Percentiles rank a stretch among this genome's conserved stretches.
Conservation (phyloP, 495 filamentous ascomycete species). For the Aspergillus baeticus region DNA sequence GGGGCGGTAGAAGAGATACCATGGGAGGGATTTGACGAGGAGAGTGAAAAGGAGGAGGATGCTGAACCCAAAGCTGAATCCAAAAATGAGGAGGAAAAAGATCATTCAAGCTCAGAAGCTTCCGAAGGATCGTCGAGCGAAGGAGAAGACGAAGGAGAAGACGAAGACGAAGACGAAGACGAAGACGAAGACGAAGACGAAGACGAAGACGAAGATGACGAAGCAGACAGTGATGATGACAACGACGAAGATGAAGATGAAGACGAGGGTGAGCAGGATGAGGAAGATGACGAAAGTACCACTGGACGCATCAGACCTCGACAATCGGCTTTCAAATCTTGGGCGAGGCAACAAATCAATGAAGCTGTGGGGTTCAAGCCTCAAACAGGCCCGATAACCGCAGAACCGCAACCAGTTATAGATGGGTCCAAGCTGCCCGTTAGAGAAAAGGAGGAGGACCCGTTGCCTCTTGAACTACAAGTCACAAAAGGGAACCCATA, state of each 20-base stretch:
- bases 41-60: constrained; percentile 22
- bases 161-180: constrained; percentile 22
- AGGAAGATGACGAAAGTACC: constrained; percentile 39
- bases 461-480: constrained; percentile 71
- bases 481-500: constrained; percentile 56
- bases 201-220: constrained; percentile 14
- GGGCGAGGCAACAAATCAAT: constrained; percentile 85
- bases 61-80: too few species aligned
- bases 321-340: constrained; percentile 83
- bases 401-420: constrained; percentile 31
- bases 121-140: constrained; percentile 23
- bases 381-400: constrained; percentile 31
- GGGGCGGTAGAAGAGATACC: constrained; percentile 43
- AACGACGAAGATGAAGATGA: constrained; percentile 23
- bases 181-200: constrained; percentile 24
- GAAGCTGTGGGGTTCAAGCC: constrained; percentile 65
- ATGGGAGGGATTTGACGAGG: constrained; percentile 63
- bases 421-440: constrained; percentile 27
- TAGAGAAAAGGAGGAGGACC: constrained; percentile 63
- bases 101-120: constrained; percentile 17
- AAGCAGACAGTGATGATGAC: constrained; percentile 18
- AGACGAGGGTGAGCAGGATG: constrained; percentile 24
- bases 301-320: constrained; percentile 39
- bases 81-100: constrained; percentile 3
- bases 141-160: constrained; percentile 22